Percentiles rank a stretch among this genome's conserved stretches.
phyloP scores from a whole-genome alignment of 1,284 basidiomycete species.

The Melampsora occidentalis region DNA sequence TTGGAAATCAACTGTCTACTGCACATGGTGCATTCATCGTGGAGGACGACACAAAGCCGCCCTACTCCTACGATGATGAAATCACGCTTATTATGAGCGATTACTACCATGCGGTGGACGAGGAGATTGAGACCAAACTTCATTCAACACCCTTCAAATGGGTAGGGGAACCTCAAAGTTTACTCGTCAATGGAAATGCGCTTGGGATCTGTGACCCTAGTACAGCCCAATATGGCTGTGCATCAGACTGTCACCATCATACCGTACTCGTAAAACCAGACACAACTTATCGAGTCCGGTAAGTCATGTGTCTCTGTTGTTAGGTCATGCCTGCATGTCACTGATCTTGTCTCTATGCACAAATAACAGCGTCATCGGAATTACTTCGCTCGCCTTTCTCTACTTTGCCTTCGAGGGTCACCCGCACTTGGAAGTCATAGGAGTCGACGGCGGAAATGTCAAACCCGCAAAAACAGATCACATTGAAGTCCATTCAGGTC shows the following conservation, averaged over 20 bases:
- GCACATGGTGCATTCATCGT: conserved; percentile 49
- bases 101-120: conserved; percentile 45
- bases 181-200: conserved; percentile 48
- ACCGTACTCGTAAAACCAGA: conserved; percentile 26
- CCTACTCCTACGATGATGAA: conserved; percentile 47
- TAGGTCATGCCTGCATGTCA: conserved; percentile 43
- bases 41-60: conserved; percentile 21
- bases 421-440: conserved; percentile 47
- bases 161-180: conserved; percentile 47
- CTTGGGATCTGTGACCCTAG: conserved; percentile 46
- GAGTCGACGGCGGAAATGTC: conserved; percentile 49
- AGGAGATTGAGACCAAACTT: conserved; percentile 44
- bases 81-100: conserved; percentile 47
- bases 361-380: conserved; percentile 28
- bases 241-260: conserved; percentile 46
- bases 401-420: conserved; percentile 39
- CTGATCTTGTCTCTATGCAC: neutral
- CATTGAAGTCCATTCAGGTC: conserved; percentile 48
- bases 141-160: conserved; percentile 48
- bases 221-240: conserved; percentile 45
- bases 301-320: conserved; percentile 39
- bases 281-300: conserved; percentile 24
- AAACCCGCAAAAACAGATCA: conserved; percentile 39
- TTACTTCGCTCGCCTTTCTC: conserved; percentile 20
- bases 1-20: conserved; percentile 48